Evolutionary conservation across 345 rosid species (phyloP), one percentile per base, ranked within the genome.

Genomic region (Populus pruinosa): DNA sequence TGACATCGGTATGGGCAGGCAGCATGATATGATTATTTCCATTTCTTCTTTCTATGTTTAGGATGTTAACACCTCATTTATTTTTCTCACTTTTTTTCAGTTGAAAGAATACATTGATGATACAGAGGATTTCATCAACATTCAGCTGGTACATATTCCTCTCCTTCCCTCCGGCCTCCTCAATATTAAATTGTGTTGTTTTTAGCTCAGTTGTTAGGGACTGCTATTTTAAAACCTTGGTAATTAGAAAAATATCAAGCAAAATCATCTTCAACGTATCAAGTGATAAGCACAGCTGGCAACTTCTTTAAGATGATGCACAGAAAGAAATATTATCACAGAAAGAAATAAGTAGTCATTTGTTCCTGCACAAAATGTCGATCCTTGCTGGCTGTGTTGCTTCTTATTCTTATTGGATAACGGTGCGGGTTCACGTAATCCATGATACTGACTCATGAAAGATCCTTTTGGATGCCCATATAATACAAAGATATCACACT

Each of bases 51-150:
- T 31, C 25, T 21, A 18, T 75, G 43, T 35, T 23, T 36, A 6
- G 75, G 33, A 29, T 39, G 10, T 12, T 23, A 56, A 27, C 21
- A 38, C 59, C 27, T 67, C 35, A 66, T 69, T 63, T 39, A 5
- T 79, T 71, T 76, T 49, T 68, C 69, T 56, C 44, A 62, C 73
- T 72, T 77, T 67, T 83, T 78, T 79, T 41, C 94, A 96, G 98
- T 84, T 96, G 84, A 96, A 96, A 89, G 99, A 96, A 84, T 96
- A 92, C 85, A 96, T 96, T 66, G 98, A 93, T 77, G 97, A 92
- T 78, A 96, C 98, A 6, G 99, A 93, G 85, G 99, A 94, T 84
- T 94, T 96, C 86, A 92, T 96, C 69, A 96, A 96, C 87, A 96
- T 96, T 84, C 98, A 96, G 88, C 87, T 96, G 77, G 85, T 83